These are phyloP conservation scores for Rhododendron simsii DNA, from an alignment of 148 eudicot genomes.

Conservation along the genomic window DNA sequence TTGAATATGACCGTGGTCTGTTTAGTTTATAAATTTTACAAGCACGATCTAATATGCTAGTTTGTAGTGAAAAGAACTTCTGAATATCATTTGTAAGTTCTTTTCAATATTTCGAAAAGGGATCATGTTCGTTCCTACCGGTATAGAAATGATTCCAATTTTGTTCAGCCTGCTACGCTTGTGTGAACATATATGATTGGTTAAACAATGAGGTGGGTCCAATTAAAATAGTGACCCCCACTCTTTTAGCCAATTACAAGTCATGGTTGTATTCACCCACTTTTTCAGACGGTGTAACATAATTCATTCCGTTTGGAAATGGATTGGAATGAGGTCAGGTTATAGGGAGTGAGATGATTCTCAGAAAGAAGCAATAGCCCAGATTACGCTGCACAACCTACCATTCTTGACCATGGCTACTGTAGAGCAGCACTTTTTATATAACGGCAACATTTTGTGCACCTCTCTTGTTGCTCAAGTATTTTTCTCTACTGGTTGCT, in stretches of 20 bases:
- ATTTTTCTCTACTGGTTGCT: background rate
- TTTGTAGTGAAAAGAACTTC: background rate
- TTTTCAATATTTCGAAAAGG: background rate
- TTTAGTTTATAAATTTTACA: background rate
- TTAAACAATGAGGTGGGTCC: background rate
- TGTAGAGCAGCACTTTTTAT: background rate
- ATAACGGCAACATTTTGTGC: background rate
- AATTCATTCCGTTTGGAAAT: background rate
- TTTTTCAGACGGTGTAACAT: background rate
- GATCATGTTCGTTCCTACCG: background rate
- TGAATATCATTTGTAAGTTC: background rate
- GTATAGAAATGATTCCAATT: background rate
- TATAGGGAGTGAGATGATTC: background rate
- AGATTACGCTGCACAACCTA: background rate
- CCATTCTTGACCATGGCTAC: background rate
- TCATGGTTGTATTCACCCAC: background rate
- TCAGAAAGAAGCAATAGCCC: background rate
- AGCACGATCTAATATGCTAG: background rate
- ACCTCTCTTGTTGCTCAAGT: background rate
- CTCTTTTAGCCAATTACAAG: background rate
- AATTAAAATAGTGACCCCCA: background rate
- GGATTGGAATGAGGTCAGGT: background rate
- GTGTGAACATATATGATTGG: background rate
- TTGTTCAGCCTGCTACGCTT: background rate
- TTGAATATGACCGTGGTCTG: background rate